Percentiles rank a stretch among this genome's conserved stretches.
Evolutionary conservation across 805 yeast genomes (phyloP).

Genomic region (Spathaspora boniae): DNA sequence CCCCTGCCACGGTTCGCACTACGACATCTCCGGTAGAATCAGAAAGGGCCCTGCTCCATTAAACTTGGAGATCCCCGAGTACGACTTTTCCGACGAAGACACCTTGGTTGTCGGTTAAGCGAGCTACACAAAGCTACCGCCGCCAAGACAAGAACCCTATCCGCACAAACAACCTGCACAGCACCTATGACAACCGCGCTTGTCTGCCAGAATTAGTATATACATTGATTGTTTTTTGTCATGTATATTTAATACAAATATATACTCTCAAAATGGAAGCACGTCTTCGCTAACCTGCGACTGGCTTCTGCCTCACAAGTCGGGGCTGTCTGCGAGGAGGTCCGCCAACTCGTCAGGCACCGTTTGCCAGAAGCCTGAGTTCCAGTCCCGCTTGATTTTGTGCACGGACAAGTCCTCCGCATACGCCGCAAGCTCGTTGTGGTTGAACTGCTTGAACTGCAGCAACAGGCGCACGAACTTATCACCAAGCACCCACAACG

Average conservation of each 20-base stretch:
- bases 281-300: constrained; percentile 1
- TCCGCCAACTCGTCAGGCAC: constrained; percentile 32
- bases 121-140: background rate
- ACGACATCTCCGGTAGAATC: constrained; percentile 99
- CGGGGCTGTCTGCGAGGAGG: constrained; percentile 12
- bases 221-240: background rate
- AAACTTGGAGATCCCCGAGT: constrained; percentile 94
- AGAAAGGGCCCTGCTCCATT: constrained; percentile 99
- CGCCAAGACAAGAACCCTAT: too few species aligned
- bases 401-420: constrained; percentile 13
- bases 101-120: constrained; percentile 83
- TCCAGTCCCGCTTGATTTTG: constrained; percentile 15
- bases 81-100: constrained; percentile 73
- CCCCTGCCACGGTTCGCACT: constrained; percentile 99
- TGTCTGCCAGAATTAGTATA: background rate
- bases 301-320: constrained; percentile 4
- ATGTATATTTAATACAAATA: constrained; percentile 1
- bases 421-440: constrained; percentile 11
- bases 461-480: constrained; percentile 19
- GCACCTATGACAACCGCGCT: background rate
- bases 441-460: constrained; percentile 8
- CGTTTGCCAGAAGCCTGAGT: constrained; percentile 23
- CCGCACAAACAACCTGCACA: background rate
- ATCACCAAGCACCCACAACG: constrained; percentile 14
- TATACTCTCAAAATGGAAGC: too few species aligned